Base-by-base conservation (phyloP, 208 protist genomes). In the Angomonas ambiguus region DNA sequence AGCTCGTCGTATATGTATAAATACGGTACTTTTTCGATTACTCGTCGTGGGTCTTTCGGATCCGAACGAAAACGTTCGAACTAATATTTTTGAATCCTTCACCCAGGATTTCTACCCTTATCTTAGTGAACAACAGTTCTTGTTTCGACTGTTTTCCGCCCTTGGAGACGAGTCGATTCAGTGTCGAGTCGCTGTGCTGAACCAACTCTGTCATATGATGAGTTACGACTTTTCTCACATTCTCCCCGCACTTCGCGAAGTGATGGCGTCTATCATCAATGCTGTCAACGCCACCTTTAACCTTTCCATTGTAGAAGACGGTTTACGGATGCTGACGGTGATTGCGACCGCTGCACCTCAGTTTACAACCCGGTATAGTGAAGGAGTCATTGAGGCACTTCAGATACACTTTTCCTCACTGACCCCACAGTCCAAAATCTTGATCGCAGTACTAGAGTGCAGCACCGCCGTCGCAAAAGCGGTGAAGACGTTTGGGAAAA, bases 141-240 rank as follows among this genome's bases (percentile, higher is more conserved):
- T 95, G 31, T 79, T 83, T 27, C 76, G 77, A 3, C 77, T 95
- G 49, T 92, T 83, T 62, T 69, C 82, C 0, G 87, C 83, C 30
- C 79, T 95, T 60, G 89, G 89, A 25, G 89, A 95, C 65, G 89
- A 95, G 59, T 78, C 71, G 22, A 80, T 93, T 60, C 70, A 80
- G 48, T 95, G 89, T 72, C 86, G 83, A 16, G 79, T 93, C 41
- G 86, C 84, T 16, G 85, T 84, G 11, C 72, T 81, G 1, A 79
- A 85, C 68, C 85, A 89, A 71, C 75, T 95, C 0, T 95, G 89
- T 58, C 72, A 79, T 49, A 90, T 95, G 86, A 80, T 91, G 51
- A 71, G 57, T 34, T 88, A 93, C 67, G 81, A 93, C 75, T 87
- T 84, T 2, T 92, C 89, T 10, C 83, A 92, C 72, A 92, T 93